phyloP scores from a whole-genome alignment of 2,329 filamentous ascomycete species.

The Anisogramma anomala region DNA sequence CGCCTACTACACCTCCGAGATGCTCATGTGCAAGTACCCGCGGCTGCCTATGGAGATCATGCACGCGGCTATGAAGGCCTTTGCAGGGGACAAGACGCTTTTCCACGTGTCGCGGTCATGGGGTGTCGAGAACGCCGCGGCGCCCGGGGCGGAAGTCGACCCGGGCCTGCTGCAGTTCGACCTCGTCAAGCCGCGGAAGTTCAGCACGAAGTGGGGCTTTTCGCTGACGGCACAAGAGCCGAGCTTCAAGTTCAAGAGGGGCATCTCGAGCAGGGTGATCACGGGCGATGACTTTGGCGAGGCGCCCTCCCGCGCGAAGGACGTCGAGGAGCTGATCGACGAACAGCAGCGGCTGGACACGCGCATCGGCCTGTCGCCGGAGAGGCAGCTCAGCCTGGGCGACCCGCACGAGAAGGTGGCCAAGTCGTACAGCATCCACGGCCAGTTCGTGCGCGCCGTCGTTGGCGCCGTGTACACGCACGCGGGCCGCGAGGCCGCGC shows the following conservation, averaged over 20 bases:
- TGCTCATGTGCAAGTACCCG: conserved; percentile 78
- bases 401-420: conserved; percentile 19
- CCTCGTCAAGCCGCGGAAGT: conserved; percentile 33
- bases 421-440: conserved; percentile 27
- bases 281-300: conserved; percentile 82
- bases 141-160: conserved; percentile 83
- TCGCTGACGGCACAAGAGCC: conserved; percentile 35
- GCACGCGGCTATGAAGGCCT: conserved; percentile 76
- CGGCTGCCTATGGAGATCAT: conserved; percentile 82
- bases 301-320: conserved; percentile 22
- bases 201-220: conserved; percentile 39
- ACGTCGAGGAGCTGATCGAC: conserved; percentile 6
- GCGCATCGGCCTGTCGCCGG: conserved; percentile 5
- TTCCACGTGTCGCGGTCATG: conserved; percentile 67
- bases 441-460: conserved; percentile 71
- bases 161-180: conserved; percentile 78
- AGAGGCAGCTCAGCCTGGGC: conserved; percentile 16
- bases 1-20: conserved; percentile 80
- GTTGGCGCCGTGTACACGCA: conserved; percentile 80
- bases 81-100: conserved; percentile 64
- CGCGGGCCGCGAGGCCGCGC: conserved; percentile 64
- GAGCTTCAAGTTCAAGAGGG: conserved; percentile 49
- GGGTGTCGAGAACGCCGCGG: conserved; percentile 82
- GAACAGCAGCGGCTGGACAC: conserved; percentile 10
- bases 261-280: conserved; percentile 65